Base-by-base conservation (phyloP, 768 basidiomycete species). In the Boletus subcaerulescens region DNA sequence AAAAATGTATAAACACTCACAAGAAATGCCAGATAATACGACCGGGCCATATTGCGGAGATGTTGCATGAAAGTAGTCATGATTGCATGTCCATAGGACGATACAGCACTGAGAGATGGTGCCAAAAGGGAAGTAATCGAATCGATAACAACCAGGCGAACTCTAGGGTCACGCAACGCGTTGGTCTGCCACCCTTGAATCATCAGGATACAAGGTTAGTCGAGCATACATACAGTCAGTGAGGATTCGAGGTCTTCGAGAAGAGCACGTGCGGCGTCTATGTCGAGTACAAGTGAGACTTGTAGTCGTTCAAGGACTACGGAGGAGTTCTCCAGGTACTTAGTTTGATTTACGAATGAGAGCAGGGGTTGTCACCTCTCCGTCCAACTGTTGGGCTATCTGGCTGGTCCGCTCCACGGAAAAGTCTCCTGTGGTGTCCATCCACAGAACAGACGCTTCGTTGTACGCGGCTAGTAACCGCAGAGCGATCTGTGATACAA, bases 21-120 rank as follows among this genome's bases (percentile, higher is more conserved):
- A 36, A 91, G 64, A 36, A 87, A 71, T 0, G 81, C 73, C 42
- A 82, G 61, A 4, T 70, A 70, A 46, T 73, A 73, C 7, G 63
- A 67, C 44, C 76, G 78, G 7, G 85, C 76, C 32, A 84, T 66
- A 2, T 64, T 60, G 45, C 82, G 80, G 24, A 91, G 75, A 49
- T 83, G 78, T 2, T 77, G 80, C 84, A 91, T 89, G 52, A 91
- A 81, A 3, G 78, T 77, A 0, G 79, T 79, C 87, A 91, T 90
- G 17, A 80, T 71, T 0, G 87, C 84, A 65, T 92, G 89, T 5
- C 90, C 89, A 71, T 89, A 82, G 3, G 87, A 80, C 5, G 89
- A 85, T 4, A 82, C 74, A 0, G 80, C 81, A 60, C 80, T 87
- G 20, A 91, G 74, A 42, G 80, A 71, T 2, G 87, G 84, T 10